Evolutionary conservation across 768 basidiomycete genomes (phyloP).

Genomic region (Coprinopsis sp.): DNA sequence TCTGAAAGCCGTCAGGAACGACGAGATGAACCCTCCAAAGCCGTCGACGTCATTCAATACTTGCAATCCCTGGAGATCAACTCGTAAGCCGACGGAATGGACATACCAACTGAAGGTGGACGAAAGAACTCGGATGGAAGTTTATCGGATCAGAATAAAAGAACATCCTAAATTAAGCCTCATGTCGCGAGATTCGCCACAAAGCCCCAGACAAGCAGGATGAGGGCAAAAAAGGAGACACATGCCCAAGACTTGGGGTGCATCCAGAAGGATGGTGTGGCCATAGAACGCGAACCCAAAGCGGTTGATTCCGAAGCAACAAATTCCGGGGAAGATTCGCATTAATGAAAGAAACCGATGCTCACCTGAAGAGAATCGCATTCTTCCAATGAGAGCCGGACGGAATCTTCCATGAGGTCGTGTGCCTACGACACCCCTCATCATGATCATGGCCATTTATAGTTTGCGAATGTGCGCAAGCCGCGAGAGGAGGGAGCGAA

Average conservation of each 20-base stretch:
- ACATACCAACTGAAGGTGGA: too few relatives aligned
- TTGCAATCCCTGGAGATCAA: conserved; percentile 82
- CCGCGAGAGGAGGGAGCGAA: too few relatives aligned
- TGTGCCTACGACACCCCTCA: conserved; percentile 38
- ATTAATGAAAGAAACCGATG: background rate
- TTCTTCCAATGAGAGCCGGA: conserved; percentile 69
- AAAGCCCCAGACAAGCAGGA: background rate
- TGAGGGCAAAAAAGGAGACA: conserved; percentile 1
- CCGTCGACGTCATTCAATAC: conserved; percentile 53
- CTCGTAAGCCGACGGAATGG: too few relatives aligned
- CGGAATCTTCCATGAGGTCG: conserved; percentile 64
- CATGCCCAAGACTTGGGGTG: background rate
- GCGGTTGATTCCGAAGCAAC: too few relatives aligned
- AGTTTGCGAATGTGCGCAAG: too few relatives aligned
- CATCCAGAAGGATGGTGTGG: background rate
- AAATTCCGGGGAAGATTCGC: too few relatives aligned
- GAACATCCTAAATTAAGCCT: too few relatives aligned
- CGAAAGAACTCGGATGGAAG: too few relatives aligned
- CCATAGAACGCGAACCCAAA: too few relatives aligned
- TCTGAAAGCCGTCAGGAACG: conserved; percentile 54
- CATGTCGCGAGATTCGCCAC: background rate
- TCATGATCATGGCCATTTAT: too few relatives aligned
- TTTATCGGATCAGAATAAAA: too few relatives aligned
- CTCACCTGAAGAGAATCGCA: conserved; percentile 69
- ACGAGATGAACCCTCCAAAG: conserved; percentile 62